Percentiles rank a stretch among this genome's conserved stretches.
Conservation (phyloP, 2,329 filamentous ascomycete genomes). For the Botrytis elliptica region DNA sequence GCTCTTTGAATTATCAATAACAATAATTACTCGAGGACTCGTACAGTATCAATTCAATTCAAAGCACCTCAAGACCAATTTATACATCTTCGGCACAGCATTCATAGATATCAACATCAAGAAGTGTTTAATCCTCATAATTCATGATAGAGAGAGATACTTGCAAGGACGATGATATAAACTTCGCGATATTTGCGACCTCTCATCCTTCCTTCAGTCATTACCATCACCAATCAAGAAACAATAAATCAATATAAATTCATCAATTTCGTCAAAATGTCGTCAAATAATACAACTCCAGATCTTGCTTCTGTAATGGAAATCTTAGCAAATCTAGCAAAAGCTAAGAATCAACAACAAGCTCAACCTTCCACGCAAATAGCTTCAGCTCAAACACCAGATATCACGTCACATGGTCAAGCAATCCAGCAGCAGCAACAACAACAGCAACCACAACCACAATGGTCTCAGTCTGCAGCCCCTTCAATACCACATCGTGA, state of each 20-base stretch:
- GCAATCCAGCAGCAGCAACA: constrained; percentile 33
- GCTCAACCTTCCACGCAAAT: constrained; percentile 27
- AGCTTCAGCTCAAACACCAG: constrained; percentile 39
- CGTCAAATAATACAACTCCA: constrained; percentile 33
- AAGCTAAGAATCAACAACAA: constrained; percentile 24
- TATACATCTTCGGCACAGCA: background rate
- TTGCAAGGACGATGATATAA: background rate
- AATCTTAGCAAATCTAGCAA: constrained; percentile 35
- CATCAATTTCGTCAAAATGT: constrained; percentile 25
- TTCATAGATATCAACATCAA: background rate
- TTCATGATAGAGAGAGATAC: background rate
- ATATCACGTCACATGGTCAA: constrained; percentile 28
- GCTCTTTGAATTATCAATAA: background rate
- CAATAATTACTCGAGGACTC: background rate
- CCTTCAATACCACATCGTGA: background rate
- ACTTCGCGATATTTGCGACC: background rate
- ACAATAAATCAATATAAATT: background rate
- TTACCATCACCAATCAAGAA: background rate
- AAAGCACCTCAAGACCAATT: no score
- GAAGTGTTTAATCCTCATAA: background rate
- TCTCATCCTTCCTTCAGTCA: background rate
- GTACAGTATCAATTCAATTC: background rate
- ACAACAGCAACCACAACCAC: background rate
- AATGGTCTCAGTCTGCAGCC: constrained; percentile 15
- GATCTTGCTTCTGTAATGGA: constrained; percentile 39